phyloP scores from a whole-genome alignment of 495 filamentous ascomycete species.

The Hypoxylon fragiforme region DNA sequence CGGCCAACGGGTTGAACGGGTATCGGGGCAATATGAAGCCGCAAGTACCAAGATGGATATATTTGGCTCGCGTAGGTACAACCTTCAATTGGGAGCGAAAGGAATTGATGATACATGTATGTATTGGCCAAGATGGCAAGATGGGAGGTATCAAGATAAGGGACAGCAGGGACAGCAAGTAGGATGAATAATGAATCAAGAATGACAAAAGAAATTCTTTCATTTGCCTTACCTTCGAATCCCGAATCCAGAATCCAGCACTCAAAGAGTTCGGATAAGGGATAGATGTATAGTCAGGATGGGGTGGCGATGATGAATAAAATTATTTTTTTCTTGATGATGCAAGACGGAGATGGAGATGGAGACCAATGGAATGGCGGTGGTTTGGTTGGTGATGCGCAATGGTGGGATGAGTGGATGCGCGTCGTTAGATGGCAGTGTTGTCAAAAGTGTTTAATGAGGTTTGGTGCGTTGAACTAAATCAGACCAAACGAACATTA shows the following conservation, averaged over 20 bases:
- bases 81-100: too few species aligned
- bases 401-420: not conserved
- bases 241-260: not conserved
- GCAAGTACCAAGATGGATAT: too few species aligned
- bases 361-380: not conserved
- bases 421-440: constrained; percentile 5
- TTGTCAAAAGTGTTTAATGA: not conserved
- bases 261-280: not conserved
- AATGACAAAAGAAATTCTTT: not conserved
- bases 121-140: not conserved
- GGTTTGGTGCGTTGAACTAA: constrained; percentile 38
- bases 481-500: constrained; percentile 33
- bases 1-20: too few species aligned
- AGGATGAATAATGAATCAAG: not conserved
- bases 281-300: not conserved
- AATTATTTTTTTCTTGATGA: not conserved
- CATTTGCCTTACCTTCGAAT: constrained; percentile 16
- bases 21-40: too few species aligned
- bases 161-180: not conserved
- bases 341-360: not conserved
- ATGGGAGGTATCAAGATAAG: not conserved
- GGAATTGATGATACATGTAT: too few species aligned
- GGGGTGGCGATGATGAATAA: not conserved
- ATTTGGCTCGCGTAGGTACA: too few species aligned
- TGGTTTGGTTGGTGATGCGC: not conserved